Conservation (phyloP, 2,329 filamentous ascomycete genomes). For the Aspergillus sp. region DNA sequence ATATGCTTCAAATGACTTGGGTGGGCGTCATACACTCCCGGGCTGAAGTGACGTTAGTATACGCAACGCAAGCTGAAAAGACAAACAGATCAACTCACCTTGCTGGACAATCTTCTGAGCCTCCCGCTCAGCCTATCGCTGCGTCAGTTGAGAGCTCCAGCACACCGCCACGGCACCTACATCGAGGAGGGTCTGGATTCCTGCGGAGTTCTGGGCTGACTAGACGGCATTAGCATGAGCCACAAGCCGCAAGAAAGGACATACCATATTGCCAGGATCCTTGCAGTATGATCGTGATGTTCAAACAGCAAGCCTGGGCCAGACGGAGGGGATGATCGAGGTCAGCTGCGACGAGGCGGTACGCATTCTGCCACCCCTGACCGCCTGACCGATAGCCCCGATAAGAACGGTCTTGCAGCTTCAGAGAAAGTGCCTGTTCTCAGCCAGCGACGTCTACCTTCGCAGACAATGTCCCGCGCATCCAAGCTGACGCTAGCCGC, state of each 20-base stretch:
- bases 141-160: conserved; percentile 5
- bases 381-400: conserved; percentile 21
- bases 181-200: conserved; percentile 97
- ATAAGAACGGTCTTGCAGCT: conserved; percentile 2
- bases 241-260: conserved; percentile 4
- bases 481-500: conserved; percentile 76
- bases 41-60: conserved; percentile 44
- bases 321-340: conserved; percentile 14
- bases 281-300: conserved; percentile 3
- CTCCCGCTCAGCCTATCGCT: conserved; percentile 77
- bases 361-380: conserved; percentile 23
- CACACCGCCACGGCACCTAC: conserved; percentile 50
- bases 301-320: conserved; percentile 3
- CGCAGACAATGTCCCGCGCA: conserved; percentile 67
- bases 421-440: background rate
- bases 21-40: conserved; percentile 63
- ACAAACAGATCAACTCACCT: conserved; percentile 50
- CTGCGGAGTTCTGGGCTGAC: conserved; percentile 97
- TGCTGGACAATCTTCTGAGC: conserved; percentile 98
- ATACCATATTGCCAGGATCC: conserved; percentile 19
- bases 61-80: background rate
- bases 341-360: conserved; percentile 17
- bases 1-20: too few species aligned
- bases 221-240: conserved; percentile 29
- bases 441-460: background rate